phyloP scores from a whole-genome alignment of 2,329 filamentous ascomycete genomes.

The Botrytis paeoniae region DNA sequence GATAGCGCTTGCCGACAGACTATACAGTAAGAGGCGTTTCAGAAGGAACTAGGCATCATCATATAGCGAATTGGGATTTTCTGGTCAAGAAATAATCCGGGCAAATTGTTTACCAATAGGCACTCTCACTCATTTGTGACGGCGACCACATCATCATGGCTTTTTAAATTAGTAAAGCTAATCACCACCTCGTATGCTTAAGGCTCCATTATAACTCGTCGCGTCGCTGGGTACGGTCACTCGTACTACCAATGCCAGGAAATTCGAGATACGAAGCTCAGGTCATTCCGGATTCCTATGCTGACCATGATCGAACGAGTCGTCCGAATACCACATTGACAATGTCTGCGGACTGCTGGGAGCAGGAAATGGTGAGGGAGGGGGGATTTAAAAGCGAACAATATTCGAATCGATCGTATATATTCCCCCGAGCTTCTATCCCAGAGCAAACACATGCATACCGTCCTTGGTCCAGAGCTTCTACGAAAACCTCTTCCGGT shows the following conservation, averaged over 20 bases:
- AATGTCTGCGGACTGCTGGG: conserved; percentile 29
- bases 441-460: not conserved
- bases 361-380: conserved; percentile 18
- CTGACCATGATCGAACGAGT: conserved; percentile 28
- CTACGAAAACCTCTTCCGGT: conserved; percentile 16
- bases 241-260: conserved; percentile 32
- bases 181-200: conserved; percentile 25
- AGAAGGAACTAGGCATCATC: conserved; percentile 17
- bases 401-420: not conserved
- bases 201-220: conserved; percentile 26
- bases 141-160: conserved; percentile 31
- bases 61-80: conserved; percentile 1
- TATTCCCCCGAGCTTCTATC: not conserved
- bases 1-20: conserved; percentile 14
- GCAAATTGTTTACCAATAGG: not conserved
- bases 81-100: not conserved
- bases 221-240: conserved; percentile 29
- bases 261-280: conserved; percentile 26
- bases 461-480: not conserved
- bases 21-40: conserved; percentile 11
- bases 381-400: not conserved
- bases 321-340: conserved; percentile 24
- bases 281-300: conserved; percentile 28
- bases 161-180: conserved; percentile 25
- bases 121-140: conserved; percentile 11